A percentile compares a stretch with the other conserved stretches of the same genome.
Conservation (phyloP, 208 protist genomes). For the Wallacemonas sp. region DNA sequence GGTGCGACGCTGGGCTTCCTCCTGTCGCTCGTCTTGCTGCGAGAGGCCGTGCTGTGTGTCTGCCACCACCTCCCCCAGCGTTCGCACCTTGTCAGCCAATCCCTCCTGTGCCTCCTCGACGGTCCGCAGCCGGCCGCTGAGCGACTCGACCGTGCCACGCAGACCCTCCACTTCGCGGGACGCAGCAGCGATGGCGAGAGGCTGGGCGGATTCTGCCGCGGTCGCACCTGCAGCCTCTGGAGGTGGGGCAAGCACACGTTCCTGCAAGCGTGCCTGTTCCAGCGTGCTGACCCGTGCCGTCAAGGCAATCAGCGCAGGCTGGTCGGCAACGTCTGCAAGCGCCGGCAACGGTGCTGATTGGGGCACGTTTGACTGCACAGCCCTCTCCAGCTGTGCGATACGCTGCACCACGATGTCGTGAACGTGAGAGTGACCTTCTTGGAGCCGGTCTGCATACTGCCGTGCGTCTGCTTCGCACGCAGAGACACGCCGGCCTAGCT, state of each 20-base stretch:
- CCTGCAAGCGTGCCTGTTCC: too few species aligned
- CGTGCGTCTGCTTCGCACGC: not conserved
- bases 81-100: not conserved
- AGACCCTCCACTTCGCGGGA: not conserved
- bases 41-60: not conserved
- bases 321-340: too few species aligned
- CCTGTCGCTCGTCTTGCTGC: not conserved
- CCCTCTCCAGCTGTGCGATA: not conserved
- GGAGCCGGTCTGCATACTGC: not conserved
- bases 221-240: not conserved
- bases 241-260: too few species aligned
- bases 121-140: not conserved
- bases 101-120: not conserved
- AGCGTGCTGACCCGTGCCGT: too few species aligned
- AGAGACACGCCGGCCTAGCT: not conserved
- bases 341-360: too few species aligned
- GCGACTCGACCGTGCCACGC: not conserved
- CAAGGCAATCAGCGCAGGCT: too few species aligned
- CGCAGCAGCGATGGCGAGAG: too few species aligned
- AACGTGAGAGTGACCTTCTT: not conserved
- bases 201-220: not conserved
- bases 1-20: not conserved
- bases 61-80: not conserved
- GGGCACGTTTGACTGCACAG: not conserved
- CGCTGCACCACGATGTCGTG: conserved; percentile 6